Base-by-base conservation (phyloP, 306 rosid species). In the Comarum palustre region DNA sequence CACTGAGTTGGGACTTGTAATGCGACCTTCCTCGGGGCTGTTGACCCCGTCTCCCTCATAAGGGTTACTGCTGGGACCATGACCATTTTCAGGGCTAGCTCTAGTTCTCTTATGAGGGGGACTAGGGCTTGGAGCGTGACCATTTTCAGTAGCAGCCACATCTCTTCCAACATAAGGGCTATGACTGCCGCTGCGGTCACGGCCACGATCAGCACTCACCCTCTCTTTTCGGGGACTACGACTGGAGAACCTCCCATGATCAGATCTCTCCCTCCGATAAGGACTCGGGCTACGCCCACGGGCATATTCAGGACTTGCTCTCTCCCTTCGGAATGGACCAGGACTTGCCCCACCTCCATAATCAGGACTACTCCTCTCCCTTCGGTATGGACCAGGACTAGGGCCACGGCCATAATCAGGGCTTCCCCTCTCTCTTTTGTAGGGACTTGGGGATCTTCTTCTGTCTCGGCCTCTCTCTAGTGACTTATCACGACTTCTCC, bases 351-450 rank as follows among this genome's bases (percentile, higher is more conserved):
- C 83, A 65, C 88, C 85, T 8, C 99, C 96, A 75, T 90, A 88
- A 72, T 88, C 97, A 70, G 92, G 96, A 81, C 96, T 89, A 39
- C 88, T 75, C 80, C 90, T 86, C 77, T 87, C 92, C 77, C 88
- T 88, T 75, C 86, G 78, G 65, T 82, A 84, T 19, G 96, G 87
- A 76, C 91, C 71, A 14, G 82, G 86, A 76, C 84, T 87, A 62
- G 91, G 15, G 9, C 90, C 99, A 73, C 84, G 95, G 24, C 99
- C 99, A 82, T 95, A 92, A 84, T 95, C 97, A 73, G 99, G 99
- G 82, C 99, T 95, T 19, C 87, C 99, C 79, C 97, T 83, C 86
- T 90, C 99, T 77, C 93, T 81, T 71, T 75, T 83, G 78, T 84
- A 88, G 22, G 99, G 99, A 79, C 96, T 95, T 34, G 89, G 96